Base-by-base conservation (phyloP, 768 basidiomycete species). In the Asterophora parasitica region DNA sequence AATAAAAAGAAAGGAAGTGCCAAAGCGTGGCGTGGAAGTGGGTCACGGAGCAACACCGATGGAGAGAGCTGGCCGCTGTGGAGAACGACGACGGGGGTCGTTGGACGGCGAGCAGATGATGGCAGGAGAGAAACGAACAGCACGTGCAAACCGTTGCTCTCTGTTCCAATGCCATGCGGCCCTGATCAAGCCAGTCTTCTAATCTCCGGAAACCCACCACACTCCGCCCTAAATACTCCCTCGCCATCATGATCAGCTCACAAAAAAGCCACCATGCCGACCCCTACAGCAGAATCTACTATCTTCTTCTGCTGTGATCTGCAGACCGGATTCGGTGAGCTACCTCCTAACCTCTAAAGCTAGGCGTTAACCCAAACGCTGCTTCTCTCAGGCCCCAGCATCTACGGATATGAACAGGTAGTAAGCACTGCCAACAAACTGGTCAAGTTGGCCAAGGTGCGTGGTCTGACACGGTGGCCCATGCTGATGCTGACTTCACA, bases 221-320 rank as follows among this genome's bases (percentile, higher is more conserved):
- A 28, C n/a, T 23, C 45, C 36, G 46, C 2, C 30, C 32, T 32
- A 28, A 16, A 23, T 40, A 47, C 30, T 31, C 19, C 41, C n/a
- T 15, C 23, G 15, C 3, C 42, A 30, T 31, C 33, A 40, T 48
- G 40, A 7, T 2, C 13, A 37, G 40, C 41, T 55, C 56, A 9
- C 51, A 52, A 44, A 42, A 41, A 47, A 42, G 34, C 44, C 49
- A 44, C 46, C 53, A 65, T 66, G 61, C 57, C 58, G n/a, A 61
- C 66, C 15, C 48, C 42, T 65, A 59, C 46, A 56, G 69, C 62
- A 31, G 66, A 65, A 57, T 51, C 65, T 54, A 66, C 83, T 62
- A 33, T 86, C 40, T 80, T 95, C 71, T 77, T 94, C 49, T 68
- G 91, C 20, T 96, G 92, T 62, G 93, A 95, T 63, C 66, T 94